Percentiles rank a stretch among this genome's conserved stretches.
phyloP scores from a whole-genome alignment of 1,284 basidiomycete species.

The Ustanciosporium gigantosporum region DNA sequence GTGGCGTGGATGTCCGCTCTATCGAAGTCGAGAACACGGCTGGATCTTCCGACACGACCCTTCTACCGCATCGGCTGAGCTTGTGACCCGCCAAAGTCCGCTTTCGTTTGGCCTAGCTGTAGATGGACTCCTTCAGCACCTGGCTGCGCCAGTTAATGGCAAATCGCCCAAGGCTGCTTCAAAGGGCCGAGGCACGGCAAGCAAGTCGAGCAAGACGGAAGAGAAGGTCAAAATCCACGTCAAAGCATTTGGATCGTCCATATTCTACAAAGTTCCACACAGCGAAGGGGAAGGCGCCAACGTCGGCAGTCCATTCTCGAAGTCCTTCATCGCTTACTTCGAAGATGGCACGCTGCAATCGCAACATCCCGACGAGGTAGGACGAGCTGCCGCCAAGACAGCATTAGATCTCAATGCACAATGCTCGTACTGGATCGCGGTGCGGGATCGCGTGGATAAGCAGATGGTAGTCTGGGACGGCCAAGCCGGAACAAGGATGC shows the following conservation, averaged over 20 bases:
- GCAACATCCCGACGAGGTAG: conserved; percentile 58
- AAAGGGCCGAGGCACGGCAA: background rate
- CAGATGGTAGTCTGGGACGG: conserved; percentile 91
- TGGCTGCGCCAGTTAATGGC: conserved; percentile 15
- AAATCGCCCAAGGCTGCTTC: conserved; percentile 1
- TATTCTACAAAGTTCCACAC: conserved; percentile 91
- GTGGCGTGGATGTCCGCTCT: conserved; percentile 85
- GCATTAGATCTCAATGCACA: conserved; percentile 90
- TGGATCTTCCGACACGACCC: conserved; percentile 71
- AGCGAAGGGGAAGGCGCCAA: conserved; percentile 92
- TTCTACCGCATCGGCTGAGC: conserved; percentile 1
- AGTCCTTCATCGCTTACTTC: conserved; percentile 84
- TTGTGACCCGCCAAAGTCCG: conserved; percentile 37
- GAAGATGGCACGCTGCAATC: conserved; percentile 70
- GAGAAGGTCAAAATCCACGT: background rate
- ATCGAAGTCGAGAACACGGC: conserved; percentile 83
- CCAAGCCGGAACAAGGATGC: conserved; percentile 63
- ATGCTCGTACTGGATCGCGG: conserved; percentile 97
- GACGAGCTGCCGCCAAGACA: conserved; percentile 76
- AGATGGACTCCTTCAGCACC: conserved; percentile 36
- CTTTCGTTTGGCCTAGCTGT: conserved; percentile 38
- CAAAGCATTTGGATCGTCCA: conserved; percentile 20
- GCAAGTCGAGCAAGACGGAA: background rate
- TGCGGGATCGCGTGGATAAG: conserved; percentile 85
- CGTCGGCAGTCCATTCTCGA: conserved; percentile 87